Evolutionary conservation across 148 eudicot genomes (phyloP).

Genomic region (Spergularia bocconei): DNA sequence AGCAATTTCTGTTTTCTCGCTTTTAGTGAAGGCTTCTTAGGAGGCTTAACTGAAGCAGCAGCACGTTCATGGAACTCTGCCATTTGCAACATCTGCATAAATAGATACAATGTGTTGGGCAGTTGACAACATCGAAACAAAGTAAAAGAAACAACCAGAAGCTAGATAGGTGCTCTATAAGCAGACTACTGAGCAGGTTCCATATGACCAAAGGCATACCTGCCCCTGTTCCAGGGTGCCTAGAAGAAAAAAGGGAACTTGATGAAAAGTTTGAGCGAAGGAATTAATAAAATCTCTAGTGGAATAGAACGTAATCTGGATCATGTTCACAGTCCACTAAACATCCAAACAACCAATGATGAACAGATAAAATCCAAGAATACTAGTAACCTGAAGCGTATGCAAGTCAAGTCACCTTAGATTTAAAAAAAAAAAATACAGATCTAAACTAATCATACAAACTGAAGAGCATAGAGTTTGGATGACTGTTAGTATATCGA

Average conservation of each 20-base stretch:
- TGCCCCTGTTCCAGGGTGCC: background rate
- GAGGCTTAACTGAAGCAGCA: slow-evolving; percentile 64
- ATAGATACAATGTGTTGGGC: slow-evolving; percentile 20
- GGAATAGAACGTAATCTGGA: background rate
- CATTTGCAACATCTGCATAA: slow-evolving; percentile 83
- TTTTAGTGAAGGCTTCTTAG: slow-evolving; percentile 79
- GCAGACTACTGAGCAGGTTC: slow-evolving; percentile 4
- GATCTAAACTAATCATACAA: background rate
- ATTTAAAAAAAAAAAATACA: background rate
- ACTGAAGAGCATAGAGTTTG: background rate
- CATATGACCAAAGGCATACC: background rate
- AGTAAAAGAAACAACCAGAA: slow-evolving; percentile 9
- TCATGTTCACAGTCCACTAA: background rate
- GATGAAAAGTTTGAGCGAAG: background rate
- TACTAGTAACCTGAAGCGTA: background rate
- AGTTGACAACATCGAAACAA: background rate
- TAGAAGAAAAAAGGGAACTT: background rate
- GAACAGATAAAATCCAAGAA: background rate
- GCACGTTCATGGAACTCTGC: slow-evolving; percentile 81
- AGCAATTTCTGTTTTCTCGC: slow-evolving; percentile 87
- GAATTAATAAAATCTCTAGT: background rate
- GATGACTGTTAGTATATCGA: background rate
- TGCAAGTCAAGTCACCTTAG: background rate
- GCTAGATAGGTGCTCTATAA: background rate
- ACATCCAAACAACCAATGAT: no score